Base-by-base conservation (phyloP, 2,329 filamentous ascomycete genomes). In the Didymella pomorum region DNA sequence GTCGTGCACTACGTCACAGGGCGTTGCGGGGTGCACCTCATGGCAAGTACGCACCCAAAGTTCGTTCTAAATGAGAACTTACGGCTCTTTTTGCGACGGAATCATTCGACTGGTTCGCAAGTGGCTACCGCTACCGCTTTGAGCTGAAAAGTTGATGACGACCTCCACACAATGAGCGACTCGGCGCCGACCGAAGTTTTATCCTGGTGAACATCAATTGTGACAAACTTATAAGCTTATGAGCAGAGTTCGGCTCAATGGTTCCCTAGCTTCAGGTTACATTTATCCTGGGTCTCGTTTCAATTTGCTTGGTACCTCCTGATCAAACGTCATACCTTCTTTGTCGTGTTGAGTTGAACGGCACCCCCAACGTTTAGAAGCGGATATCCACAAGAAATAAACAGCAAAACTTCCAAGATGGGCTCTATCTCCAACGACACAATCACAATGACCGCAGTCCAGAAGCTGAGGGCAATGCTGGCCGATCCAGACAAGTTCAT, bases 401-500 rank as follows among this genome's bases (percentile, higher is more conserved):
- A 54, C 25, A 8, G 23, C 25, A 28, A 16, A n/a, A 0, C 23
- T 46, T 33, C 42, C n/a, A 54, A 37, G 11, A 63, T 65, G 62
- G 59, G 49, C 49, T 61, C 58, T 26, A 49, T 41, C 21, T 41
- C 21, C 10, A 60, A 61, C 33, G 51, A 56, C 23, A 55, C 60
- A 31, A 62, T 43, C 42, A 63, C 49, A 21, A 52, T 69, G 52
- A 70, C 67, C 2, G 68, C 68, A 1, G 72, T 74, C 4, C 61
- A 74, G 56, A 76, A 67, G 53, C 52, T 77, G 39, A 66, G 75
- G 28, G 53, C 52, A 10, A 68, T 76, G 68, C 52, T 77, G 21
- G 69, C 68, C 6, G 69, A 76, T 52, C 61, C 65, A 7, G 64
- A 70, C 0, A 74, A 76, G 65, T 45, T 77, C 35, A 68, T 90